Conservation (phyloP, 495 filamentous ascomycete species). For the Penicillium parvum region DNA sequence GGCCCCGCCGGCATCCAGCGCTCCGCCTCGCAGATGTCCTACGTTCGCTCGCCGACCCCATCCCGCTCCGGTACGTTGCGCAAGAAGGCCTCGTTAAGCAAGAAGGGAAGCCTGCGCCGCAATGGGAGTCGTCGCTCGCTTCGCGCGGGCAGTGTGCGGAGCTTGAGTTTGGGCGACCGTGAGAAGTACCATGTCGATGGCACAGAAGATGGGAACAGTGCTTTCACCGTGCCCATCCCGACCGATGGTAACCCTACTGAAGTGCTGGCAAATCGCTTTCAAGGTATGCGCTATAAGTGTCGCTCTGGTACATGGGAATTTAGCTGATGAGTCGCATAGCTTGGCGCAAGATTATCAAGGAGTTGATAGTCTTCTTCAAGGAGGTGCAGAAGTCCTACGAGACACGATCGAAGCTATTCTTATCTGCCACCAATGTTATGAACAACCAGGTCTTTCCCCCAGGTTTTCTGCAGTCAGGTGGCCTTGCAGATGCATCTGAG, state of each 20-base stretch:
- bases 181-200: slow-evolving; percentile 54
- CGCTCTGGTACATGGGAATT: not conserved
- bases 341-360: slow-evolving; percentile 94
- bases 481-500: slow-evolving; percentile 78
- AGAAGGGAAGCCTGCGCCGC: slow-evolving; percentile 69
- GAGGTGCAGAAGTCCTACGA: slow-evolving; percentile 92
- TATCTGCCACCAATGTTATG: slow-evolving; percentile 77
- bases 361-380: slow-evolving; percentile 89
- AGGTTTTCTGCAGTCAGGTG: slow-evolving; percentile 69
- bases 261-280: slow-evolving; percentile 81
- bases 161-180: slow-evolving; percentile 59
- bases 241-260: slow-evolving; percentile 86
- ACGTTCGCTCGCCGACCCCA: slow-evolving; percentile 47
- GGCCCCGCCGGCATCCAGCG: slow-evolving; percentile 46
- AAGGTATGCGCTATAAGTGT: slow-evolving; percentile 53
- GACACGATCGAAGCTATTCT: slow-evolving; percentile 70
- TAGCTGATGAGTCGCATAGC: slow-evolving; percentile 47
- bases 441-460: slow-evolving; percentile 72
- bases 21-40: slow-evolving; percentile 51
- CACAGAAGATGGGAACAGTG: slow-evolving; percentile 70
- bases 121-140: slow-evolving; percentile 70
- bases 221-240: slow-evolving; percentile 83
- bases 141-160: slow-evolving; percentile 77
- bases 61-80: slow-evolving; percentile 75
- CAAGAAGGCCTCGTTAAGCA: slow-evolving; percentile 76